Evolutionary conservation across 176 grass and related monocot genomes (phyloP).

Genomic region (Oryza rufipogon): DNA sequence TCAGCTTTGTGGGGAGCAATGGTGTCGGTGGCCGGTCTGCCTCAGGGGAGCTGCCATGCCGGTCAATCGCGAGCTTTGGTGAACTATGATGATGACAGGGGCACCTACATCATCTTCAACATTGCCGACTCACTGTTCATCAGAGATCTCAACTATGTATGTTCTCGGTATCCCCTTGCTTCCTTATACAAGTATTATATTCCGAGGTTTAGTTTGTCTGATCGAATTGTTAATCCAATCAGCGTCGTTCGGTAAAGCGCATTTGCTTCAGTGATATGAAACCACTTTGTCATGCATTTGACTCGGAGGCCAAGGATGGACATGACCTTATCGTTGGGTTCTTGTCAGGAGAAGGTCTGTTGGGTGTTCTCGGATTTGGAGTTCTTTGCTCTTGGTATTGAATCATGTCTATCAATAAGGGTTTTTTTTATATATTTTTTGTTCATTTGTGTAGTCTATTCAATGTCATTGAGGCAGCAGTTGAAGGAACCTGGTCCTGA

Average conservation of each 20-base stretch:
- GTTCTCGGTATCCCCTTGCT: conserved; percentile 9
- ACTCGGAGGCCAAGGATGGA: conserved; percentile 82
- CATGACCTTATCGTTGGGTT: conserved; percentile 86
- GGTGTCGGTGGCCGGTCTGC: conserved; percentile 58
- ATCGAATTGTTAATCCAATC: conserved; percentile 35
- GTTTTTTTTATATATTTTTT: not conserved
- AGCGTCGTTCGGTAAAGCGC: conserved; percentile 87
- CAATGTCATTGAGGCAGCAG: conserved; percentile 94
- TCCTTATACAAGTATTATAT: not conserved
- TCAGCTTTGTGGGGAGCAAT: conserved; percentile 79
- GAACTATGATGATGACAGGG: conserved; percentile 88
- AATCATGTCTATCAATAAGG: conserved; percentile 20
- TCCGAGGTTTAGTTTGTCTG: conserved; percentile 9
- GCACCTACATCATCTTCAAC: conserved; percentile 89
- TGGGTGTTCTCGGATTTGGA: conserved; percentile 8
- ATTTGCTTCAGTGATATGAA: conserved; percentile 90
- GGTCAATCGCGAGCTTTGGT: conserved; percentile 51
- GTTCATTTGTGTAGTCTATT: conserved; percentile 67
- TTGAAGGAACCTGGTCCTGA: conserved; percentile 93
- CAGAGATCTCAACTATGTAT: conserved; percentile 94
- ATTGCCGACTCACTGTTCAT: conserved; percentile 75
- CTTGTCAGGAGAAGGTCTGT: conserved; percentile 82
- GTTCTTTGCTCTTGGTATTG: conserved; percentile 25
- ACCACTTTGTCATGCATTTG: conserved; percentile 92
- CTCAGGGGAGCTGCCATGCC: conserved; percentile 66